Conservation (phyloP, 2,329 filamentous ascomycete genomes). For the Fusarium illudens region DNA sequence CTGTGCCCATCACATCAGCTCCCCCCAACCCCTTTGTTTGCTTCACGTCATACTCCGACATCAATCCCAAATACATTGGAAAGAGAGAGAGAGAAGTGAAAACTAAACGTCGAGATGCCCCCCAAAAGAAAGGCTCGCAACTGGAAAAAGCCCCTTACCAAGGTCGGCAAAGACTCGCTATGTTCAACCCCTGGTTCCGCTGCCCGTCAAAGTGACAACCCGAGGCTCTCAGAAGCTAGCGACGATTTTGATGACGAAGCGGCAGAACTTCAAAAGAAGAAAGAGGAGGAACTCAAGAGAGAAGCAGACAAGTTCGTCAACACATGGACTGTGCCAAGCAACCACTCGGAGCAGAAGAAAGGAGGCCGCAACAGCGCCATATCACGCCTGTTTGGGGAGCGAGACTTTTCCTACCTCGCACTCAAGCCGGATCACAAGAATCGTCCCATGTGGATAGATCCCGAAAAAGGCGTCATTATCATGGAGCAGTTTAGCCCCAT, state of each 20-base stretch:
- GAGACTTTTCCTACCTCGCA: constrained; percentile 79
- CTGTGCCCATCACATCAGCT: neutral
- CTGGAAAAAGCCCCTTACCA: neutral
- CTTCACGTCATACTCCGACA: neutral
- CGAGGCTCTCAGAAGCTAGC: neutral
- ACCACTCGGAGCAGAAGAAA: neutral
- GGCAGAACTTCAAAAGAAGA: constrained; percentile 1
- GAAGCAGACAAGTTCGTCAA: constrained; percentile 8
- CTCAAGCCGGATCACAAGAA: constrained; percentile 85
- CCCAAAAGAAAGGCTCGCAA: constrained; percentile 5
- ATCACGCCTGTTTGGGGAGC: constrained; percentile 44
- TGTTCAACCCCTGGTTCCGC: neutral
- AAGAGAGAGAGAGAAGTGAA: neutral
- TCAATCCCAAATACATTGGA: neutral
- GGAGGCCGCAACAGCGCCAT: neutral
- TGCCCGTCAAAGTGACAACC: neutral
- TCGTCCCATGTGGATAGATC: constrained; percentile 88
- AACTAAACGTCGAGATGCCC: neutral
- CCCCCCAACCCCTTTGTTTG: neutral
- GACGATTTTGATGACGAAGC: constrained; percentile 3
- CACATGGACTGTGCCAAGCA: constrained; percentile 7
- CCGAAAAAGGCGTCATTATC: constrained; percentile 81
- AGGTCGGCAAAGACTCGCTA: neutral
- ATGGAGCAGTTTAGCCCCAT: constrained; percentile 88
- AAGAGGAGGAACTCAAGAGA: neutral